Evolutionary conservation across 257 asterid genomes (phyloP).

Genomic region (Jaltomata sinuosa): DNA sequence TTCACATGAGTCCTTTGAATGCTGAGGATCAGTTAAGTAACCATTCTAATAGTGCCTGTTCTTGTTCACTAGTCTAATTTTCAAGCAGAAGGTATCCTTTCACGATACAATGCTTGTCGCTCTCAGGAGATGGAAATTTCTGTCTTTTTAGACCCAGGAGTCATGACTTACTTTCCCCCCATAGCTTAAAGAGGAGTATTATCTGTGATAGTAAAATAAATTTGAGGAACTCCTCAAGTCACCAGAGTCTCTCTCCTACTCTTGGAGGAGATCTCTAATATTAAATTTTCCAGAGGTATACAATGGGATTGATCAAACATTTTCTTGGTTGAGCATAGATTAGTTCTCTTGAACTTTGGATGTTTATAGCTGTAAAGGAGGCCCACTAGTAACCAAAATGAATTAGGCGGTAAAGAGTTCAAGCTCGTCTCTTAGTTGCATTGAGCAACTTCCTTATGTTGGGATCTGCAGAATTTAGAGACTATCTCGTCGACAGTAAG

Average conservation of each 20-base stretch:
- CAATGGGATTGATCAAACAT: background rate
- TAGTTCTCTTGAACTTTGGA: background rate
- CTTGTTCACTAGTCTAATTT: background rate
- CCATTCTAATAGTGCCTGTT: background rate
- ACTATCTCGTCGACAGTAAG: background rate
- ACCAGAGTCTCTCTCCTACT: background rate
- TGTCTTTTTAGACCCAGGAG: background rate
- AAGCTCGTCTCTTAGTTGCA: background rate
- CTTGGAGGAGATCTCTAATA: background rate
- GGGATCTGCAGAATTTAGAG: background rate
- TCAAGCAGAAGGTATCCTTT: background rate
- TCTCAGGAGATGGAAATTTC: background rate
- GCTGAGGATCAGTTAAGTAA: background rate
- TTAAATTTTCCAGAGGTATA: background rate
- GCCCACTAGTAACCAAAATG: background rate
- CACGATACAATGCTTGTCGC: background rate
- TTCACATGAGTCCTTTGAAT: background rate
- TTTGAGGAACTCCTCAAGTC: background rate
- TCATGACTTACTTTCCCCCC: background rate
- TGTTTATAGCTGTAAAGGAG: background rate
- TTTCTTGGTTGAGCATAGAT: background rate
- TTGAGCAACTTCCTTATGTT: background rate
- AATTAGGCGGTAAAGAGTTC: background rate
- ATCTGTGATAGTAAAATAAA: background rate
- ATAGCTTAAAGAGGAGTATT: background rate